Evolutionary conservation across 2,329 filamentous ascomycete genomes (phyloP), one percentile per base, ranked within the genome.

Genomic region (Fusarium bactridioides): DNA sequence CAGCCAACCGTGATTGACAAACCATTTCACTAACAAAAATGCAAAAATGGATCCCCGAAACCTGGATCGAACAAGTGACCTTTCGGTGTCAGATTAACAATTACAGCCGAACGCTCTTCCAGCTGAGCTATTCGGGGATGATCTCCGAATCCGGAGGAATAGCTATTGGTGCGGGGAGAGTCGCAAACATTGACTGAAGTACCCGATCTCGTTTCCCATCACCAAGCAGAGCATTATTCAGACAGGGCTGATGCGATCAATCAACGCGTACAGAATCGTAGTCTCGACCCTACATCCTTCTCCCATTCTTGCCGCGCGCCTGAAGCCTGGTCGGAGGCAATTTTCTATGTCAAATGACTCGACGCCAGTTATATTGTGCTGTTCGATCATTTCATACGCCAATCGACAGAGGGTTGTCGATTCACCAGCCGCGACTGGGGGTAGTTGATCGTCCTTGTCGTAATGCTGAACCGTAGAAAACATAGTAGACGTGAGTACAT

Each of bases 221-320:
- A 4, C 23, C 2, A 16, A 23, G 5, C 21, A 18, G 21, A 13
- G 7, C 19, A 10, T 10, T 16, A 7, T 18, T 40, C 8, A 40
- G 19, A 41, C 35, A n/a, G 50, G 50, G 10, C 9, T 54, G 33
- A 71, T 65, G 27, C 54, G 54, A 43, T 69, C 68, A 31, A 71
- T 48, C n/a, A 69, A 53, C 15, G 53, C 54, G 29, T 66, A 69
- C 11, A 71, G 48, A 23, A 71, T 47, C 29, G 56, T 45, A 13
- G 56, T 71, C 13, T 71, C 57, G 13, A 71, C 65, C n/a, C 68
- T 64, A 12, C 68, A 69, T 21, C 61, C 65, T 40, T 71, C 61
- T 7, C 53, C 65, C 13, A 18, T 19, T 29, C 13, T 45, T 18
- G 13, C 29, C 4, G 56, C 57, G 21, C 43, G 35, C n/a, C 68